phyloP scores from a whole-genome alignment of 1,284 basidiomycete species.

The Mycena citricolor region DNA sequence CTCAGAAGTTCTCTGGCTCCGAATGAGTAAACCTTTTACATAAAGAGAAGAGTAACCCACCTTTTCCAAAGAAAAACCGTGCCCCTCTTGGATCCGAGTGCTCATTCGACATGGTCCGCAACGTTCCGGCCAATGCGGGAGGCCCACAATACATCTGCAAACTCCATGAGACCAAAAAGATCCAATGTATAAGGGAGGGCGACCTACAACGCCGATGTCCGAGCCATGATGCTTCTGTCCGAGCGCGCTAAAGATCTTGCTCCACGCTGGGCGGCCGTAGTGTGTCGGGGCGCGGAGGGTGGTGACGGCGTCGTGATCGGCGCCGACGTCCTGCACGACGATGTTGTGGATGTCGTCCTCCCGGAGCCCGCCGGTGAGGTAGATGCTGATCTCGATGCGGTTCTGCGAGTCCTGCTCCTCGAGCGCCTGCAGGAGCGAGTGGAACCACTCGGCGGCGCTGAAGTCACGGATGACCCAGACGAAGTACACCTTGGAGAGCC shows the following conservation, averaged over 20 bases:
- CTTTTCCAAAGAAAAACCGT: slow-evolving; percentile 87
- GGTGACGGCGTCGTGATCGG: slow-evolving; percentile 85
- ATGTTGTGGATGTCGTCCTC: slow-evolving; percentile 90
- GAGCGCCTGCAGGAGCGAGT: slow-evolving; percentile 83
- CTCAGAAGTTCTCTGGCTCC: slow-evolving; percentile 5
- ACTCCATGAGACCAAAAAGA: neutral
- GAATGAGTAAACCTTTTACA: neutral
- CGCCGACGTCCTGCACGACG: slow-evolving; percentile 84
- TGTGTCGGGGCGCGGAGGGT: slow-evolving; percentile 83
- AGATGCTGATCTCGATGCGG: slow-evolving; percentile 87
- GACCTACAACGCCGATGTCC: slow-evolving; percentile 76
- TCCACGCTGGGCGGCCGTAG: slow-evolving; percentile 90
- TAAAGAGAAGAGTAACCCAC: slow-evolving; percentile 24
- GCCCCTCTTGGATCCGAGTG: slow-evolving; percentile 78
- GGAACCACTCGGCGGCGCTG: slow-evolving; percentile 87
- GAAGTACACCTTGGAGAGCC: slow-evolving; percentile 83
- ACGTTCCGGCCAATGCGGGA: slow-evolving; percentile 60
- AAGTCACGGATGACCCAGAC: slow-evolving; percentile 89
- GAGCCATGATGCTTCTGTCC: slow-evolving; percentile 78
- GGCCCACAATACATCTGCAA: slow-evolving; percentile 89
- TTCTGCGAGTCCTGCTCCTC: slow-evolving; percentile 84
- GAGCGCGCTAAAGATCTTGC: slow-evolving; percentile 75
- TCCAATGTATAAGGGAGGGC: slow-evolving; percentile 2
- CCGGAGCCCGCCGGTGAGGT: slow-evolving; percentile 84
- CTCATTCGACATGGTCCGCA: slow-evolving; percentile 81